A percentile compares a stretch with the other conserved stretches of the same genome.
These are phyloP conservation scores for Dactylis glomerata DNA, from an alignment of 176 grass and related monocot genomes.

Conservation along the genomic window DNA sequence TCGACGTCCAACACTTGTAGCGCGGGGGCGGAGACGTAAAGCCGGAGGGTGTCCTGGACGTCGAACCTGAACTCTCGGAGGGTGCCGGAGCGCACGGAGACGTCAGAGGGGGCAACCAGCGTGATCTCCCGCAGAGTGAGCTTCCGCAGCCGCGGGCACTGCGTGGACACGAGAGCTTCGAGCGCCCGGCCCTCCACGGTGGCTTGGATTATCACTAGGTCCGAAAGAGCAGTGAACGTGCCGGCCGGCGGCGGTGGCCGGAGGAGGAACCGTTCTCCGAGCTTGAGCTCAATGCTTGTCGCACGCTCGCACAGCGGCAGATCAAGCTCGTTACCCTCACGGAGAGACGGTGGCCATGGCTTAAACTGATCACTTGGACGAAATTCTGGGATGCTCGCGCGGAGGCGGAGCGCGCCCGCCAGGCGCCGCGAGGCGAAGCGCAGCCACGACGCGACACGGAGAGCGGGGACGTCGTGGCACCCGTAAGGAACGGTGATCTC, in stretches of 20 bases:
- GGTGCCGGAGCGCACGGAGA: background rate
- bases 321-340: background rate
- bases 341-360: background rate
- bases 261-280: background rate
- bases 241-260: background rate
- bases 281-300: background rate
- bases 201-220: background rate
- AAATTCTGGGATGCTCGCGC: background rate
- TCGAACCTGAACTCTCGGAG: background rate
- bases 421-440: background rate
- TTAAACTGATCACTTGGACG: background rate
- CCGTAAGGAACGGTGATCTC: background rate
- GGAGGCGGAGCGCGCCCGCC: background rate
- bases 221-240: background rate
- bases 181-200: background rate
- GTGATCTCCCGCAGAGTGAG: background rate
- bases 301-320: background rate
- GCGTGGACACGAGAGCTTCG: background rate
- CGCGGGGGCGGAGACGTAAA: background rate
- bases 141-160: background rate
- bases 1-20: background rate
- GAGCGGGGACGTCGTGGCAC: background rate
- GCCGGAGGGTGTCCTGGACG: background rate
- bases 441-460: background rate
- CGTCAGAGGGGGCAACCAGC: background rate